phyloP scores from a whole-genome alignment of 345 rosid species.

The Combretum micranthum region DNA sequence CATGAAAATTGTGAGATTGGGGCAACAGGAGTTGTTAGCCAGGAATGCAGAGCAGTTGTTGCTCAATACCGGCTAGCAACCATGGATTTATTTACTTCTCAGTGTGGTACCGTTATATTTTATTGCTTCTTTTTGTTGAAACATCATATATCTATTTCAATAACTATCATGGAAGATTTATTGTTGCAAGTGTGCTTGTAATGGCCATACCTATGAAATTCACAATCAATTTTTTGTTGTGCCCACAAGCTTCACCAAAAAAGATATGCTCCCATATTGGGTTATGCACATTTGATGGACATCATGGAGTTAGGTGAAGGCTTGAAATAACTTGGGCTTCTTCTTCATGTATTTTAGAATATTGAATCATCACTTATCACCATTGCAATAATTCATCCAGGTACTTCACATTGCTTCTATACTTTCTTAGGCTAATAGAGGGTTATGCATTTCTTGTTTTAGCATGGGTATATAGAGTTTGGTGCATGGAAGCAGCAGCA shows the following conservation, averaged over 20 bases:
- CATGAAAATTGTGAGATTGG: conserved; percentile 83
- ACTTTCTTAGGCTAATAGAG: not conserved
- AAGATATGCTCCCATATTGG: conserved; percentile 82
- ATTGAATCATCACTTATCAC: not conserved
- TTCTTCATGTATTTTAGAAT: too few relatives aligned
- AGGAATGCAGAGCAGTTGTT: conserved; percentile 63
- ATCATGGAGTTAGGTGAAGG: conserved; percentile 60
- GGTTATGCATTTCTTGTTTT: conserved; percentile 2
- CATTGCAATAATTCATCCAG: not conserved
- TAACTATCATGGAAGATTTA: not conserved
- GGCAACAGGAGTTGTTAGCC: conserved; percentile 73
- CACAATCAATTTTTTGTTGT: not conserved
- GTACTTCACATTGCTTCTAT: not conserved
- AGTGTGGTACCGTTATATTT: conserved; percentile 31
- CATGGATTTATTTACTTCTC: conserved; percentile 51
- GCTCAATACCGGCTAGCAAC: conserved; percentile 64
- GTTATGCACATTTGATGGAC: conserved; percentile 68
- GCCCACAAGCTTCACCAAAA: conserved; percentile 47
- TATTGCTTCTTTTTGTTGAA: not conserved
- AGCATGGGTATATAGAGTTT: conserved; percentile 69
- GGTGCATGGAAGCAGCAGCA: conserved; percentile 30
- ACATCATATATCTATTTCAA: not conserved
- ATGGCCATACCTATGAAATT: not conserved
- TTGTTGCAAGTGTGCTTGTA: not conserved
- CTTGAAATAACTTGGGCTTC: not conserved